Evolutionary conservation across 2,329 filamentous ascomycete species (phyloP).

Genomic region (Saccharata proteae): DNA sequence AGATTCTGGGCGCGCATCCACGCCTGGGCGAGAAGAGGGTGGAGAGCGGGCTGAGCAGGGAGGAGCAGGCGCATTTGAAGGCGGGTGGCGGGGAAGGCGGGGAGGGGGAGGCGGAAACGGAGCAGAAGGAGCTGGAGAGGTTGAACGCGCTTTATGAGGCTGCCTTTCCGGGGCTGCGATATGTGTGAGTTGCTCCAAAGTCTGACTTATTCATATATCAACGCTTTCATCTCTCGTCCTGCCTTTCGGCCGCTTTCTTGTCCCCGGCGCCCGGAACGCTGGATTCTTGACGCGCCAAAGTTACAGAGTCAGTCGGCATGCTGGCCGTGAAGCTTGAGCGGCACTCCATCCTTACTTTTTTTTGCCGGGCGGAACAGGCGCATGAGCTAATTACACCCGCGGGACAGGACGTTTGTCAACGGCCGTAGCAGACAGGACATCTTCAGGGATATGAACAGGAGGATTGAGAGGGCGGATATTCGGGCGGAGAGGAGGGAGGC

Average conservation of each 20-base stretch:
- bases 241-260: too few species aligned
- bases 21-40: conserved; percentile 71
- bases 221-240: background rate
- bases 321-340: too few species aligned
- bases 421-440: conserved; percentile 61
- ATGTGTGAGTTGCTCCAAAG: conserved; percentile 49
- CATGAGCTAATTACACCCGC: background rate
- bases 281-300: too few species aligned
- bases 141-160: conserved; percentile 71
- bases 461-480: conserved; percentile 59
- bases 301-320: too few species aligned
- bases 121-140: conserved; percentile 41
- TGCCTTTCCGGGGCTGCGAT: conserved; percentile 70
- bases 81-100: conserved; percentile 30
- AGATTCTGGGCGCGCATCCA: conserved; percentile 70
- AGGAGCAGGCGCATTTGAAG: conserved; percentile 69
- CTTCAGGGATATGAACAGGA: conserved; percentile 66
- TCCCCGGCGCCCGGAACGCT: too few species aligned
- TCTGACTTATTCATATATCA: conserved; percentile 11
- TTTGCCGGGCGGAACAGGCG: background rate
- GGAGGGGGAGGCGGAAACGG: conserved; percentile 43
- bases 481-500: conserved; percentile 57
- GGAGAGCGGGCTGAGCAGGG: conserved; percentile 68
- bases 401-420: conserved; percentile 69
- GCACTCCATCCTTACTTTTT: too few species aligned